Conservation (phyloP, 495 filamentous ascomycete genomes). For the Xylaria longipes region DNA sequence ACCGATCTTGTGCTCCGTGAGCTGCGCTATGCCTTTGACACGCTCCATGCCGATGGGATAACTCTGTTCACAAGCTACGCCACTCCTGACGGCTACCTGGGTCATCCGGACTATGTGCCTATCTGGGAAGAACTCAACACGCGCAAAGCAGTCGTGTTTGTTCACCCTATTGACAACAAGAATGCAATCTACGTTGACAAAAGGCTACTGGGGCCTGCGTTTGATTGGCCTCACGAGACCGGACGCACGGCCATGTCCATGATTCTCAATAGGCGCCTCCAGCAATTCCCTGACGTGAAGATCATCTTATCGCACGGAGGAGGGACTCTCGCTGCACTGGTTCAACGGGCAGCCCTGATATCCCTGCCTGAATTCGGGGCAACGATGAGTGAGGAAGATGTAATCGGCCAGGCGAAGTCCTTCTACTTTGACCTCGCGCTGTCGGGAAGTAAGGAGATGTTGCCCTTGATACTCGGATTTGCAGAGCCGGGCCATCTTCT, state of each 20-base stretch:
- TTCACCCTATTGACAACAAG: not conserved
- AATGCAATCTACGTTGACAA: not conserved
- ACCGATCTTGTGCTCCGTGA: slow-evolving; percentile 1
- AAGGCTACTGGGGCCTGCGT: not conserved
- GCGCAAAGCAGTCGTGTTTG: slow-evolving; percentile 1
- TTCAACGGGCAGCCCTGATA: not conserved
- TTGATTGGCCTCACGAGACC: slow-evolving; percentile 1
- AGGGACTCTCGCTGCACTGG: not conserved
- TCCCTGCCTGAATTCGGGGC: not conserved
- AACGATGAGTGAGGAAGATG: not conserved
- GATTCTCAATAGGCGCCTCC: not conserved
- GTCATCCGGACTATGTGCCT: not conserved
- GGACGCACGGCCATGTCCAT: not conserved
- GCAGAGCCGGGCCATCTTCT: not conserved
- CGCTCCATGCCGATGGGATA: not conserved
- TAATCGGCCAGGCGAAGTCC: not conserved
- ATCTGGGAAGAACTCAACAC: slow-evolving; percentile 2
- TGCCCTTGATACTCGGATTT: not conserved
- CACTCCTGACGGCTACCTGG: not conserved
- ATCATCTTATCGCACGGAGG: slow-evolving; percentile 2
- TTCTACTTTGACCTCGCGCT: slow-evolving; percentile 9
- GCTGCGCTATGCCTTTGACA: not conserved
- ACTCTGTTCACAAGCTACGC: slow-evolving; percentile 1
- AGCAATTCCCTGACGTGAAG: slow-evolving; percentile 1
- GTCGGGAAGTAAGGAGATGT: not conserved